Conservation (phyloP, 805 yeast genomes). For the Candida tammaniensis region DNA sequence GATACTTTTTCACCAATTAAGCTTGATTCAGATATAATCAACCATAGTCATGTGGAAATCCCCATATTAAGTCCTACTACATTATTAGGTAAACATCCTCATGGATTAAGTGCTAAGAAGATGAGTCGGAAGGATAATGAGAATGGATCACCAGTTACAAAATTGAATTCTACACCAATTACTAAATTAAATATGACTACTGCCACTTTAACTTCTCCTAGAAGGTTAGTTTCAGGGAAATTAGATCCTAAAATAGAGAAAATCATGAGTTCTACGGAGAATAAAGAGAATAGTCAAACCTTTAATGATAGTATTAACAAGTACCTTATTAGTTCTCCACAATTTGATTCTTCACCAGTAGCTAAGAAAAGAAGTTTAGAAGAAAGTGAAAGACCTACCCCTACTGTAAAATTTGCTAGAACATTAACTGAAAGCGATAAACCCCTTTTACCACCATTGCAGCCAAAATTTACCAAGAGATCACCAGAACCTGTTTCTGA, state of each 20-base stretch:
- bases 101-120: constrained; percentile 32
- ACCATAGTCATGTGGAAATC: neutral
- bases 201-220: constrained; percentile 13
- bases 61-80: constrained; percentile 3
- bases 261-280: constrained; percentile 1
- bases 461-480: neutral
- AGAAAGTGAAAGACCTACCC: constrained; percentile 9
- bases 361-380: constrained; percentile 2
- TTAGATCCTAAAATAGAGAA: constrained; percentile 16
- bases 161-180: constrained; percentile 1
- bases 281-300: constrained; percentile 3
- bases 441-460: neutral
- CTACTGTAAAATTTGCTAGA: neutral
- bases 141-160: neutral
- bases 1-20: constrained; percentile 8
- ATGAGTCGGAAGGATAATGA: neutral
- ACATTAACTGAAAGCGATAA: constrained; percentile 2
- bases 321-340: constrained; percentile 2
- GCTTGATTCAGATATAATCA: neutral
- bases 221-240: no score
- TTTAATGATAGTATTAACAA: constrained; percentile 2
- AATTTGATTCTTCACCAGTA: constrained; percentile 6
- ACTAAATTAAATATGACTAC: constrained; percentile 13
- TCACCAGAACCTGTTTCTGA: no score
- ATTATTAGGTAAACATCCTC: constrained; percentile 30